These are phyloP conservation scores for Smittium mucronatum DNA, from an alignment of 371 early-diverging fungal genomes.

Conservation along the genomic window DNA sequence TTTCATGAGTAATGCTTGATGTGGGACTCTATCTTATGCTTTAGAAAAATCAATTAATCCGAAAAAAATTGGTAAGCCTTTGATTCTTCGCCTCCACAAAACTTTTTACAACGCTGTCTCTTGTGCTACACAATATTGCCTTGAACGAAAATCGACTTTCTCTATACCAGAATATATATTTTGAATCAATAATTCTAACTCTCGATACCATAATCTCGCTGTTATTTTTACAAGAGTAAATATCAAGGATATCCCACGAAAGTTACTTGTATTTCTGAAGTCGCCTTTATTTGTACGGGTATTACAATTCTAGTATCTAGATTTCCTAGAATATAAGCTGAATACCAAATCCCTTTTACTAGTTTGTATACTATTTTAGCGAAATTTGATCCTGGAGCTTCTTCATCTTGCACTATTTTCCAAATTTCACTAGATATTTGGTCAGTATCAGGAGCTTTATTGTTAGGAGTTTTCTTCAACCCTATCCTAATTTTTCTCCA, in stretches of 20 bases:
- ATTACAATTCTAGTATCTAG: not conserved
- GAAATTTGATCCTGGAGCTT: not conserved
- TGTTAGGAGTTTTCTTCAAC: slow-evolving; percentile 2
- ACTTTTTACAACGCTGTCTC: not conserved
- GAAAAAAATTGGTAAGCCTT: not conserved
- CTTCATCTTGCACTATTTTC: slow-evolving; percentile 1
- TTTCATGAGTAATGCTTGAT: not conserved
- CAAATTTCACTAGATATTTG: slow-evolving; percentile 1
- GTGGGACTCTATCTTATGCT: slow-evolving; percentile 9
- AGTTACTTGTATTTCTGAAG: not conserved
- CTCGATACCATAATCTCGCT: not conserved
- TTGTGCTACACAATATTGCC: slow-evolving; percentile 4
- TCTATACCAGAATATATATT: not conserved
- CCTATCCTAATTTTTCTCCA: not conserved
- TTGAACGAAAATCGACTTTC: not conserved
- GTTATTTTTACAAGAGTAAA: not conserved
- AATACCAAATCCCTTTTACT: not conserved
- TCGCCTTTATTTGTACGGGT: slow-evolving; percentile 1
- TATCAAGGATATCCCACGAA: slow-evolving; percentile 3
- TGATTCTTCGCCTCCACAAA: not conserved
- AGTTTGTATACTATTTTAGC: not conserved
- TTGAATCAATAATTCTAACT: not conserved
- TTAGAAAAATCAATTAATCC: slow-evolving; percentile 8
- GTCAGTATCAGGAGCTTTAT: slow-evolving; percentile 1
- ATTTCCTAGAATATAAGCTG: not conserved